These are phyloP conservation scores for Albifimbria verrucaria DNA, from an alignment of 2,329 filamentous ascomycete genomes.

Conservation along the genomic window DNA sequence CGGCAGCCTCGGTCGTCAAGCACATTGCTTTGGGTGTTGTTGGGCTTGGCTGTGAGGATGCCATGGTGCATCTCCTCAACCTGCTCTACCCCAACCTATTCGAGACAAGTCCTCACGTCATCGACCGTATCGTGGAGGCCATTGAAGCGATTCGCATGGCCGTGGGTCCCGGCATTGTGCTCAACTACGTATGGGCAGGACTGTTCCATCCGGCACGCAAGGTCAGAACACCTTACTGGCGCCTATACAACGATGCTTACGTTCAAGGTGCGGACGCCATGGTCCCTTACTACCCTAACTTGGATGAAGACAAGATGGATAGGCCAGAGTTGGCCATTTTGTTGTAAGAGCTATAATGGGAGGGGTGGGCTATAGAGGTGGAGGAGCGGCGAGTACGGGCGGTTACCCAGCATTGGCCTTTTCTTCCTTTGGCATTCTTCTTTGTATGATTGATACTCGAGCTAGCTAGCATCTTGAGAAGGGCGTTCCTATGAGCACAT, in stretches of 20 bases:
- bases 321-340: constrained; percentile 81
- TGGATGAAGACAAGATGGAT: constrained; percentile 76
- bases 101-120: constrained; percentile 96
- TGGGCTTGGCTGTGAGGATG: constrained; percentile 93
- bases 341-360: constrained; percentile 48
- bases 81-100: constrained; percentile 95
- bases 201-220: constrained; percentile 96
- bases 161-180: constrained; percentile 83
- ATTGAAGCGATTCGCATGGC: constrained; percentile 95
- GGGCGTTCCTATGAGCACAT: neutral
- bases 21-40: constrained; percentile 98
- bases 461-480: neutral
- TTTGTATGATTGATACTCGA: neutral
- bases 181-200: constrained; percentile 98
- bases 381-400: too few relatives aligned
- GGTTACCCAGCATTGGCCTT: neutral
- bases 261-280: constrained; percentile 91
- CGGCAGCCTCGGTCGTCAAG: constrained; percentile 94
- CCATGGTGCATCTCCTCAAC: constrained; percentile 97
- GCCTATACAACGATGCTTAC: constrained; percentile 95
- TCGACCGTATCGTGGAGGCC: constrained; percentile 95
- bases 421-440: neutral
- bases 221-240: constrained; percentile 92
- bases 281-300: constrained; percentile 90
- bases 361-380: neutral